Evolutionary conservation across 2,329 filamentous ascomycete genomes (phyloP).

Genomic region (Fusarium torreyae): DNA sequence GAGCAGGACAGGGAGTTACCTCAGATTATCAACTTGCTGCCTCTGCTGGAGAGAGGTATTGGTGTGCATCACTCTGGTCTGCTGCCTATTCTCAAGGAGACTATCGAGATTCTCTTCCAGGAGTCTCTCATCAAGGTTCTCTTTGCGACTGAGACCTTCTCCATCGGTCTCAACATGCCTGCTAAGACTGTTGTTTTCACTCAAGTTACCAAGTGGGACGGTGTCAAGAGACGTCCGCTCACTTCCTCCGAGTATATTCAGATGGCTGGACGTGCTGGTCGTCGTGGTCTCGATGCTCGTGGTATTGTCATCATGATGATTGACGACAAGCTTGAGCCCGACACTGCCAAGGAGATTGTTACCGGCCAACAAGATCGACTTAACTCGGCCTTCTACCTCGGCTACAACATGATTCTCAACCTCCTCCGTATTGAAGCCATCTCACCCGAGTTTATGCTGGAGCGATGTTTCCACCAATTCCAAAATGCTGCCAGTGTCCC

Average conservation of each 20-base stretch:
- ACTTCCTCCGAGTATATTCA: constrained; percentile 98
- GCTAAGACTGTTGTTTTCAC: constrained; percentile 99
- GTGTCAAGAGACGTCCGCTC: constrained; percentile 82
- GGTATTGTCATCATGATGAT: constrained; percentile 99
- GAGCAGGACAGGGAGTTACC: constrained; percentile 91
- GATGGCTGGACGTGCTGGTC: constrained; percentile 97
- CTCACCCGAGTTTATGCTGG: constrained; percentile 98
- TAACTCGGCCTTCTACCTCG: constrained; percentile 97
- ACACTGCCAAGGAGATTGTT: constrained; percentile 94
- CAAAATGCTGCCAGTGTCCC: constrained; percentile 94
- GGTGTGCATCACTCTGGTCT: constrained; percentile 98
- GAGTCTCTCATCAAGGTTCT: constrained; percentile 98
- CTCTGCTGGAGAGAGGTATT: constrained; percentile 90
- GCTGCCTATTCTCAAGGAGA: constrained; percentile 96
- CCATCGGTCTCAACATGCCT: constrained; percentile 98
- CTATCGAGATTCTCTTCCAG: constrained; percentile 98
- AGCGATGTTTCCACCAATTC: constrained; percentile 98
- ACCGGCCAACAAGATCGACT: constrained; percentile 97
- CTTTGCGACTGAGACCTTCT: constrained; percentile 98
- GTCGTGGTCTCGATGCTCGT: constrained; percentile 96
- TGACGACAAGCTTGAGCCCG: constrained; percentile 94
- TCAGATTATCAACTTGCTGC: constrained; percentile 92
- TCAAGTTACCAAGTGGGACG: constrained; percentile 95
- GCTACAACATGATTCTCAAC: constrained; percentile 99
- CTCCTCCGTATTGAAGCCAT: constrained; percentile 98